Conservation (phyloP, 179 eudicot species). For the Dionaea muscipula region DNA sequence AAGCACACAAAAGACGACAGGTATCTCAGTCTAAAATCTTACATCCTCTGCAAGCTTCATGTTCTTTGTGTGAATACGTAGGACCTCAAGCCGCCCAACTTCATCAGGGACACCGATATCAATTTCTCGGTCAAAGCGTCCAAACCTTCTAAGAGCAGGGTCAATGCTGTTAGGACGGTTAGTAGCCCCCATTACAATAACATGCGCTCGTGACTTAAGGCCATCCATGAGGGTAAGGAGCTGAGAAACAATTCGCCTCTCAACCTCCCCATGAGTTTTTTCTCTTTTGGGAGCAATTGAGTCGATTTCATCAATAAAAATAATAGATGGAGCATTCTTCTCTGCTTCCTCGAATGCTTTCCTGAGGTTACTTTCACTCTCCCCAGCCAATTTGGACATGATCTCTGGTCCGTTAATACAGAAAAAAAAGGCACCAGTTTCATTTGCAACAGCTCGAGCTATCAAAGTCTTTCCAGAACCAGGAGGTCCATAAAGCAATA, state of each 20-base stretch:
- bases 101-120: constrained; percentile 92
- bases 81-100: constrained; percentile 71
- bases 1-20: neutral
- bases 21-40: constrained; percentile 2
- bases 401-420: constrained; percentile 87
- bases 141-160: constrained; percentile 80
- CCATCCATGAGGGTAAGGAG: constrained; percentile 91
- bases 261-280: constrained; percentile 86
- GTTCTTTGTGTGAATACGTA: constrained; percentile 75
- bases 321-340: constrained; percentile 84
- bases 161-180: constrained; percentile 92
- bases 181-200: constrained; percentile 86
- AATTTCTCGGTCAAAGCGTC: constrained; percentile 80
- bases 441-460: constrained; percentile 88
- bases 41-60: constrained; percentile 82
- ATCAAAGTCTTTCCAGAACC: constrained; percentile 86
- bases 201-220: constrained; percentile 84
- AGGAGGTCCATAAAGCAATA: constrained; percentile 83
- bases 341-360: constrained; percentile 95
- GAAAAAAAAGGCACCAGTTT: constrained; percentile 87
- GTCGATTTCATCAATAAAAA: constrained; percentile 79
- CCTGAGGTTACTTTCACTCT: constrained; percentile 89
- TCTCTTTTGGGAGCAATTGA: constrained; percentile 95
- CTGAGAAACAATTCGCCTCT: constrained; percentile 90
- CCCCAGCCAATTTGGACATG: constrained; percentile 90